phyloP scores from a whole-genome alignment of 2,329 filamentous ascomycete genomes.

The Dactylonectria macrodidyma region DNA sequence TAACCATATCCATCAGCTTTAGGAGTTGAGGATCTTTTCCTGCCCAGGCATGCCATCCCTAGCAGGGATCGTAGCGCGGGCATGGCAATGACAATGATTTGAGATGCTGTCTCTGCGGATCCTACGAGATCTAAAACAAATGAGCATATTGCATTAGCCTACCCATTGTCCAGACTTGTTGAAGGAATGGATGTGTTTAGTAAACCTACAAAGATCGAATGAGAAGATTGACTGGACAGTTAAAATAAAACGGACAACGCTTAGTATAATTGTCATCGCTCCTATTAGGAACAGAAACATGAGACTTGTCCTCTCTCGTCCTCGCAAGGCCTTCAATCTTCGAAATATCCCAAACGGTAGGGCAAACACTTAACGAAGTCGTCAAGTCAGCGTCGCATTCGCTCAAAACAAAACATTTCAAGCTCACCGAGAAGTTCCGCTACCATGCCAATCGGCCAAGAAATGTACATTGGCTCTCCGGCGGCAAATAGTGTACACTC shows the following conservation, averaged over 20 bases:
- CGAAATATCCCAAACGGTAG: slow-evolving; percentile 6
- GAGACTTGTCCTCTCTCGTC: background rate
- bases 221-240: background rate
- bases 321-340: background rate
- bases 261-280: background rate
- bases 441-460: background rate
- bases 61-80: slow-evolving; percentile 64
- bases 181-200: too few species aligned
- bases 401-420: background rate
- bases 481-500: background rate
- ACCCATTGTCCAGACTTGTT: too few species aligned
- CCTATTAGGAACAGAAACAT: background rate
- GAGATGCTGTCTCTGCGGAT: background rate
- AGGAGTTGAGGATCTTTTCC: too few species aligned
- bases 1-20: too few species aligned
- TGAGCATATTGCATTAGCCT: background rate
- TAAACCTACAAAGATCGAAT: background rate
- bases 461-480: background rate
- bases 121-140: background rate
- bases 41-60: slow-evolving; percentile 31
- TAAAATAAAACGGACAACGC: slow-evolving; percentile 10
- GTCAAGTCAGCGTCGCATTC: too few species aligned
- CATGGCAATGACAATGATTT: slow-evolving; percentile 3
- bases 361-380: background rate
- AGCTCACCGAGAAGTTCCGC: slow-evolving; percentile 1